These are phyloP conservation scores for Lasiosphaeria miniovina DNA, from an alignment of 495 filamentous ascomycete genomes.

Conservation along the genomic window DNA sequence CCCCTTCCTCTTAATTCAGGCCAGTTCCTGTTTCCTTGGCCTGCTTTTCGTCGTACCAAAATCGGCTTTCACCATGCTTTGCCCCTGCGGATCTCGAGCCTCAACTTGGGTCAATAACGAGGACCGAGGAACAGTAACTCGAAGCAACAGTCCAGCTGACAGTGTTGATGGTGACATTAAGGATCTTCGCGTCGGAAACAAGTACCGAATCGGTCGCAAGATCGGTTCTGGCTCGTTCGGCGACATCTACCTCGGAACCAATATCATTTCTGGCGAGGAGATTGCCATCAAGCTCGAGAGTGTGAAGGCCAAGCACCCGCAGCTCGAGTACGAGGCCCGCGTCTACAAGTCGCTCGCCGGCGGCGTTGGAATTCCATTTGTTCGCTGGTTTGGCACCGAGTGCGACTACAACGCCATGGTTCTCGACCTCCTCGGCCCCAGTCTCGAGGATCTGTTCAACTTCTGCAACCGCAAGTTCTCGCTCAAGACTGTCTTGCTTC, in stretches of 20 bases:
- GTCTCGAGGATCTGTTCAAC: conserved; percentile 99
- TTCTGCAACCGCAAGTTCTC: conserved; percentile 99
- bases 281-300: conserved; percentile 99
- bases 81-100: too few species aligned
- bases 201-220: conserved; percentile 99
- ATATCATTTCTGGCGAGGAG: conserved; percentile 99
- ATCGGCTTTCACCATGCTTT: neutral
- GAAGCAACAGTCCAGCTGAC: too few species aligned
- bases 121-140: too few species aligned
- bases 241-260: conserved; percentile 99
- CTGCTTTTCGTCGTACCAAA: neutral
- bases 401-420: conserved; percentile 99
- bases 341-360: conserved; percentile 99
- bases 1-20: neutral
- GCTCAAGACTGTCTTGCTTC: conserved; percentile 95
- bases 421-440: conserved; percentile 93
- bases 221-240: conserved; percentile 98
- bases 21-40: neutral
- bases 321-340: conserved; percentile 98
- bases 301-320: conserved; percentile 99
- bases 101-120: too few species aligned
- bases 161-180: conserved; percentile 30
- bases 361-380: conserved; percentile 97
- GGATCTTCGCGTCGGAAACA: conserved; percentile 99
- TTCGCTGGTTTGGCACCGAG: conserved; percentile 99